Evolutionary conservation across 2,329 filamentous ascomycete genomes (phyloP).

Genomic region (Fusarium siculi): DNA sequence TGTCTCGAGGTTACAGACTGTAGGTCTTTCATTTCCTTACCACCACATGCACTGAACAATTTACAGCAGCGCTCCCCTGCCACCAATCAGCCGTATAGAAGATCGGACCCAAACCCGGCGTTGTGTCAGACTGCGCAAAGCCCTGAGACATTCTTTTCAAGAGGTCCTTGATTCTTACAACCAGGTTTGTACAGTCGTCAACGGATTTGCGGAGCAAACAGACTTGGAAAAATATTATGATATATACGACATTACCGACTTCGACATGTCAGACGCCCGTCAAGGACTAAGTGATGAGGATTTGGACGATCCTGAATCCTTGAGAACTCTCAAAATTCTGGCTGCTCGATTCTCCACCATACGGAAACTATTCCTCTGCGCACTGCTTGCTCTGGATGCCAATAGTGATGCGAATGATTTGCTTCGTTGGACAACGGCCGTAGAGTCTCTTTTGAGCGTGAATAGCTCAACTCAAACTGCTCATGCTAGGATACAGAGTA

Average conservation of each 20-base stretch:
- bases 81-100: conserved; percentile 92
- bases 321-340: conserved; percentile 82
- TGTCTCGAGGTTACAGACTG: conserved; percentile 90
- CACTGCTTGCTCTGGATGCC: conserved; percentile 87
- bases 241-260: conserved; percentile 81
- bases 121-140: conserved; percentile 81
- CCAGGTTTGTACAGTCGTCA: conserved; percentile 74
- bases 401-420: conserved; percentile 82
- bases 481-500: conserved; percentile 72
- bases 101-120: conserved; percentile 81
- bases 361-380: conserved; percentile 87
- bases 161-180: conserved; percentile 78
- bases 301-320: conserved; percentile 79
- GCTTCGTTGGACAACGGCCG: conserved; percentile 79
- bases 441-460: conserved; percentile 77
- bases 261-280: conserved; percentile 77
- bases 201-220: conserved; percentile 78
- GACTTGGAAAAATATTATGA: conserved; percentile 94
- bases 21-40: conserved; percentile 54
- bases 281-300: conserved; percentile 72
- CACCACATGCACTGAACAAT: background rate
- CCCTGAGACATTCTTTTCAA: conserved; percentile 75
- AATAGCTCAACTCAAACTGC: conserved; percentile 70
- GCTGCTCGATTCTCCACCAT: conserved; percentile 83
- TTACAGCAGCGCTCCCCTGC: conserved; percentile 82